Percentiles rank a stretch among this genome's conserved stretches.
phyloP scores from a whole-genome alignment of 306 rosid genomes.

The Cercis canadensis region DNA sequence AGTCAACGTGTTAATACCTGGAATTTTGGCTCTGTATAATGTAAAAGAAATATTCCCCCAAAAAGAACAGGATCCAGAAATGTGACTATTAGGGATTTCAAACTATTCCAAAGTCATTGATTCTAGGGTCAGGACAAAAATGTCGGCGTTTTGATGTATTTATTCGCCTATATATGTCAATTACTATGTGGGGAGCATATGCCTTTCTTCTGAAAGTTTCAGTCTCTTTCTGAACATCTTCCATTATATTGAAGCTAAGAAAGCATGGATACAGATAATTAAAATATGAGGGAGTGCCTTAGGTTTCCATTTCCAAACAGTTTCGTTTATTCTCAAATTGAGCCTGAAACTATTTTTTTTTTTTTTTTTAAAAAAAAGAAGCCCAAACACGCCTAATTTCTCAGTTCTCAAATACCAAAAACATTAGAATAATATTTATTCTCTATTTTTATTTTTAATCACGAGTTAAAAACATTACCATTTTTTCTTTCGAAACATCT shows the following conservation, averaged over 20 bases:
- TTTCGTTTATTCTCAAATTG: background rate
- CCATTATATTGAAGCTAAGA: background rate
- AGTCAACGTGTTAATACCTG: too few species aligned
- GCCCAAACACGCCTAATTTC: too few species aligned
- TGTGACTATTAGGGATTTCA: conserved; percentile 12
- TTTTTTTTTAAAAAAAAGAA: too few species aligned
- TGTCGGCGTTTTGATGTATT: conserved; percentile 1
- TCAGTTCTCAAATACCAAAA: too few species aligned
- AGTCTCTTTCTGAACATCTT: conserved; percentile 20
- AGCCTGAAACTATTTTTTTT: background rate
- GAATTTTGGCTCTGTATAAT: background rate
- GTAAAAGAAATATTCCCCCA: background rate
- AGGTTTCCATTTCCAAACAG: background rate
- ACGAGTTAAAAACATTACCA: too few species aligned
- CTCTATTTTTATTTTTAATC: too few species aligned
- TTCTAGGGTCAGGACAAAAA: conserved; percentile 14
- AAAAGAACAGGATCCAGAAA: background rate
- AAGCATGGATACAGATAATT: background rate
- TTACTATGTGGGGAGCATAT: conserved; percentile 29
- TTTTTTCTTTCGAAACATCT: too few species aligned
- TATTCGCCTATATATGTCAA: background rate
- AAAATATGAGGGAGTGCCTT: background rate
- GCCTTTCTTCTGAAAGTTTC: conserved; percentile 32
- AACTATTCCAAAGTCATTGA: background rate
- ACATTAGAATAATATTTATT: too few species aligned